Conservation (phyloP, 2,329 filamentous ascomycete genomes). For the Leptographium flavum region DNA sequence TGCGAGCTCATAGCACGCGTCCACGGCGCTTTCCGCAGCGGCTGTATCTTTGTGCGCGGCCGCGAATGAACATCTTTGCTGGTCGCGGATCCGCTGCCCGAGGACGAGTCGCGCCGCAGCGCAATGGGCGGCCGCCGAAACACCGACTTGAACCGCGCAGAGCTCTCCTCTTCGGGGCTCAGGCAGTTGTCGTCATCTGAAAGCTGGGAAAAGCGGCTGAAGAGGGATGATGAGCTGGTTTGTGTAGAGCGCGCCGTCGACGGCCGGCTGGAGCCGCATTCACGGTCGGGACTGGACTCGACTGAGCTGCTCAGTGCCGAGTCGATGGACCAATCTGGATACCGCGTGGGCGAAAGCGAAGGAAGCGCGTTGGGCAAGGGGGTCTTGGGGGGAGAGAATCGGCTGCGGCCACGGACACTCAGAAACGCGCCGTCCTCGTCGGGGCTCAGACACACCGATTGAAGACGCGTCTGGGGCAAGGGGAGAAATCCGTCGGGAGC, state of each 20-base stretch:
- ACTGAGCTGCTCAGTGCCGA: conserved; percentile 38
- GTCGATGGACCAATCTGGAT: conserved; percentile 45
- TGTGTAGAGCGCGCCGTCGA: conserved; percentile 46
- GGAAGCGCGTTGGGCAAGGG: conserved; percentile 34
- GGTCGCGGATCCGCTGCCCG: neutral
- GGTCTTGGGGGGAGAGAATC: conserved; percentile 44
- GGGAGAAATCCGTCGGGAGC: conserved; percentile 11
- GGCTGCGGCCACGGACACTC: conserved; percentile 21
- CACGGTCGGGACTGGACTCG: conserved; percentile 44
- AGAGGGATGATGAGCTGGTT: conserved; percentile 37
- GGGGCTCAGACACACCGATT: conserved; percentile 2
- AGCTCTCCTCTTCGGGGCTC: conserved; percentile 32
- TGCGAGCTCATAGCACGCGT: conserved; percentile 51
- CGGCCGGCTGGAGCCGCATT: conserved; percentile 38
- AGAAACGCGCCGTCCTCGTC: conserved; percentile 14
- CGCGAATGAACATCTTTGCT: neutral
- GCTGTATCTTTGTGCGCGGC: conserved; percentile 13
- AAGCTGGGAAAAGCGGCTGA: conserved; percentile 39
- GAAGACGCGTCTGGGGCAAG: neutral
- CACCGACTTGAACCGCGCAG: conserved; percentile 15
- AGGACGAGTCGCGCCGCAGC: conserved; percentile 3
- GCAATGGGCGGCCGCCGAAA: neutral
- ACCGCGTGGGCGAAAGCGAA: conserved; percentile 30
- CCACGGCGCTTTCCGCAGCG: conserved; percentile 38
- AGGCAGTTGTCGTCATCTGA: conserved; percentile 42